phyloP scores from a whole-genome alignment of 148 eudicot species.

The Persicaria tinctoria region DNA sequence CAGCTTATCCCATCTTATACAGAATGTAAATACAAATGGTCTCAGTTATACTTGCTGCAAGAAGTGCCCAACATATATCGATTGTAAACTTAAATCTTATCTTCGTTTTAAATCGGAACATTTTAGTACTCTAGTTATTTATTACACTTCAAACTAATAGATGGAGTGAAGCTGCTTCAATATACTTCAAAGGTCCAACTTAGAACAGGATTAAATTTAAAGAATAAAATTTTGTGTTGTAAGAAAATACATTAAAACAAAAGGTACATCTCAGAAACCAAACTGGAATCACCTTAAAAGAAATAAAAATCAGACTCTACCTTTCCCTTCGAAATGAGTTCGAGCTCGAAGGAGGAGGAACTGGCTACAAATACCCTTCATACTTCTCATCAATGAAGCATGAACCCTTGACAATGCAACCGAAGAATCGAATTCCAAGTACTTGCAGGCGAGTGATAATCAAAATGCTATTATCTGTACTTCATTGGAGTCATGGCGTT shows the following conservation, averaged over 20 bases:
- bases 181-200: not conserved
- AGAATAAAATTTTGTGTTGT: too few relatives aligned
- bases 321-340: not conserved
- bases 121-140: not conserved
- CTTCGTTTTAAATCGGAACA: not conserved
- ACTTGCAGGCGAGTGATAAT: not conserved
- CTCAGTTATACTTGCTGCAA: not conserved
- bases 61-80: not conserved
- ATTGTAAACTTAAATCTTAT: not conserved
- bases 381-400: not conserved
- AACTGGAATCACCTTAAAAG: not conserved
- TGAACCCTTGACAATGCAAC: not conserved
- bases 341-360: not conserved
- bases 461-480: not conserved
- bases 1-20: not conserved
- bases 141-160: not conserved
- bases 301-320: not conserved
- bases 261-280: not conserved
- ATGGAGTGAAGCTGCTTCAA: not conserved
- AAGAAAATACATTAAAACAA: not conserved
- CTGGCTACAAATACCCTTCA: not conserved
- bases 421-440: not conserved
- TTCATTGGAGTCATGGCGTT: not conserved
- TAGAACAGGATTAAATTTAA: not conserved
- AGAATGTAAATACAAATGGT: constrained; percentile 3